Base-by-base conservation (phyloP, 352 stramenopile species). In the Pythium phragmiticola region DNA sequence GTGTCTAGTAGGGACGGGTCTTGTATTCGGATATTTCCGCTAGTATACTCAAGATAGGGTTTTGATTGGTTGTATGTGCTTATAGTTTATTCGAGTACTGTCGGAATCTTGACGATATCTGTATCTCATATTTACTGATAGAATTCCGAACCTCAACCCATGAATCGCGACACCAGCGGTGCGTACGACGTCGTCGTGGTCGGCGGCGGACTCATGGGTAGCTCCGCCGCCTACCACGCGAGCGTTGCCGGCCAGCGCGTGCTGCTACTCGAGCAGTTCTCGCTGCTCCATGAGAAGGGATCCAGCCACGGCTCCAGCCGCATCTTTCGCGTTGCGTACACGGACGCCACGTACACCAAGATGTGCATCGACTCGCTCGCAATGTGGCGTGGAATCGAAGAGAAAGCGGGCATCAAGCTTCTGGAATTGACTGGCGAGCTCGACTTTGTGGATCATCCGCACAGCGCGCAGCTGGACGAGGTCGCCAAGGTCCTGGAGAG, bases 261-360 rank as follows among this genome's bases (percentile, higher is more conserved):
- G 56, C 66, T 93, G 16, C 73, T 90, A 16, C 76, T 93, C 17
- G 88, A 96, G 68, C 84, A 88, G 42, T 94, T 85, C 61, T 52
- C 73, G 37, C 41, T 88, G 33, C 75, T 84, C 19, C 84, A 96
- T 55, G 61, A 62, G 26, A 71, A 76, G 16, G 86, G 88, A 4
- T 94, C 82, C 0, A 93, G 81, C 48, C 84, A 95, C 72, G 88
- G 88, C 21, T 66, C 73, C 21, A 94, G 75, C 37, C 79, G 86
- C 54, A 90, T 96, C 65, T 90, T 90, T 68, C 82, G 86, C n/a
- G 75, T 90, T 19, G 88, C 81, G 12, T 96, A 96, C 60, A 76
- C 82, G 45, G 76, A 88, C 53, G 68, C 72, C 30, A 64, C 70
- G 33, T 95, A 95, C 78, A 87, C 89, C 17, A 72, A 75, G 37